Base-by-base conservation (phyloP, 2,329 filamentous ascomycete species). In the Colletotrichum lini region DNA sequence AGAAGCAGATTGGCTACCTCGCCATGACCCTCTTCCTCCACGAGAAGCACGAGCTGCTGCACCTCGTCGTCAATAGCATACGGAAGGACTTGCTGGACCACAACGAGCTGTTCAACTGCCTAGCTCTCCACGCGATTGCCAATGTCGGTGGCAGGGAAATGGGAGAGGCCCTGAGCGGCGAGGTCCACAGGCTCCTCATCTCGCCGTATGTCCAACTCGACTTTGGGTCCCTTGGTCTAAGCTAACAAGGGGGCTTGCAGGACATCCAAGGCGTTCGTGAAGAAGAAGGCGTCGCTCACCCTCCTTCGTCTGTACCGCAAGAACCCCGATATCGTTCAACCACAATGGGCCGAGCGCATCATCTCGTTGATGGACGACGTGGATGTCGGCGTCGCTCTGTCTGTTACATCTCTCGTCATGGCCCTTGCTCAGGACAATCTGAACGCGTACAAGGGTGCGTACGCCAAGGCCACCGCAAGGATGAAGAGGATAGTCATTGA, bases 1-100 rank as follows among this genome's bases (percentile, higher is more conserved):
- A 99, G 82, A 99, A 99, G 85, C 96, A 99, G 86, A 99, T 99
- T 79, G 96, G 96, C 67, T 99, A 99, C 81, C 89, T 99, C 77
- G 96, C 96, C 64, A 97, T 99, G 82, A 99, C 96, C 2, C 88
- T 99, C 66, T 98, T 99, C 83, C 87, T 99, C 50, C 96, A 99
- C 82, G 96, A 99, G 83, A 91, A 97, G 81, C 96, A 99, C 84
- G 96, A 99, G 82, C 88, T 99, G 74, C 85, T 99, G 74, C 96
- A 98, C 82, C 84, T 99, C 75, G 96, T 99, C 42, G 95, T 99
- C 78, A 99, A 99, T 85, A 98, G 96, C 80, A 98, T 99, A 84
- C 90, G 96, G 72, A 99, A 99, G 82, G 96, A 99, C 78, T 83
- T 99, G 65, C 85, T 96, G 76, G 96, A 98, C 81, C 91, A 97